Conservation (phyloP, 257 asterid genomes). For the Solanum chiquidenum region DNA sequence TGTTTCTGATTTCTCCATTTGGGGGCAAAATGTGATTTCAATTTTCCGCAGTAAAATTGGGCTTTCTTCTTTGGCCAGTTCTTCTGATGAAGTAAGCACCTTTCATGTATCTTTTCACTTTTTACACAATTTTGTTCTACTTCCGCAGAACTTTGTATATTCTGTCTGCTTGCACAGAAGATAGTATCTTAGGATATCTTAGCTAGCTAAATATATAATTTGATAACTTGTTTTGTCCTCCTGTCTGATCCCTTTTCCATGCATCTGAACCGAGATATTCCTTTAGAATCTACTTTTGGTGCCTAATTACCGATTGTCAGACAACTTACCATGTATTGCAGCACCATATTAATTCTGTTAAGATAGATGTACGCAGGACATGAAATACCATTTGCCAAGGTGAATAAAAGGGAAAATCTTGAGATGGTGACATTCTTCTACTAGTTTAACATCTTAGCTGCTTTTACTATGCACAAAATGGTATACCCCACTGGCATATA, state of each 20-base stretch:
- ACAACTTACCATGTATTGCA: not conserved
- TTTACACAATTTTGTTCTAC: not conserved
- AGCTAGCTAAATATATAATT: not conserved
- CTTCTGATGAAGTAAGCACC: constrained; percentile 54
- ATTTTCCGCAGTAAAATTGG: constrained; percentile 74
- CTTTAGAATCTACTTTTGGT: not conserved
- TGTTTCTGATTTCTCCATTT: constrained; percentile 69
- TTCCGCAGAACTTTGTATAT: not conserved
- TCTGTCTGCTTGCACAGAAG: not conserved
- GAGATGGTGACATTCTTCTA: not conserved
- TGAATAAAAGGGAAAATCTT: not conserved
- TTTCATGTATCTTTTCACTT: not conserved
- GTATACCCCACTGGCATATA: not conserved
- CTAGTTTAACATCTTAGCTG: not conserved
- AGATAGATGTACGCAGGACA: not conserved
- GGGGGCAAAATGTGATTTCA: constrained; percentile 92
- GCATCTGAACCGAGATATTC: not conserved
- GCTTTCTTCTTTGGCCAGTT: constrained; percentile 52
- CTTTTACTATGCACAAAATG: not conserved
- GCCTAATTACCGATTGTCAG: not conserved
- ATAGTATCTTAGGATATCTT: not conserved
- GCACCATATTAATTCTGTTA: not conserved
- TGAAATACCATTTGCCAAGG: not conserved
- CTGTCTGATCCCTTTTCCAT: not conserved
- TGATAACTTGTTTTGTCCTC: not conserved